Base-by-base conservation (phyloP, 257 asterid species). In the Jacaranda mimosifolia region DNA sequence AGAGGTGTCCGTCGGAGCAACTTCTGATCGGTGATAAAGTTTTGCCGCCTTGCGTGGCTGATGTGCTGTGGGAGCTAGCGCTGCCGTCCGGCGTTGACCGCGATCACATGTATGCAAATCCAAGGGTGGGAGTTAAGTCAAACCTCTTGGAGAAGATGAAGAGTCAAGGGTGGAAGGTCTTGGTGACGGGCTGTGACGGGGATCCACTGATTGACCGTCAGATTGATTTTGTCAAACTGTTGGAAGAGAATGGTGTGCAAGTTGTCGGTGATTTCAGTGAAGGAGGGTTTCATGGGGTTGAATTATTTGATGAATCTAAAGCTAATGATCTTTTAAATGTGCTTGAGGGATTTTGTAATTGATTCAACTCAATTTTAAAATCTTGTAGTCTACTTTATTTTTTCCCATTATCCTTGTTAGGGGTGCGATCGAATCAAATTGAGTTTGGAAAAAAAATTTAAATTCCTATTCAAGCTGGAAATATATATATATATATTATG, bases 221-320 rank as follows among this genome's bases (percentile, higher is more conserved):
- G 58, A 62, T 48, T 8, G 83, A 77, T 40, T 4, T 85, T 9
- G 68, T 4, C 14, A 74, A 77, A 4, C 13, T 49, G 66, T 63
- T 87, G 46, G 63, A 81, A 21, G 84, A 73, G 42, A 64, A 68
- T 14, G 85, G 84, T 0, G 65, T 87, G 36, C 4, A 40, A 6
- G 85, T 80, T n/a, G 48, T 74, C 8, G 84, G 72, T 1, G 36
- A 35, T 68, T 85, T 85, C 49, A 52, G 49, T 0, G 74, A 81
- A 11, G 86, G 84, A 42, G 85, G 89, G 38, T 58, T 0, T 38
- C 91, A 87, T 87, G 91, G 83, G 4, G 6, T 35, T 21, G 89
- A 79, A 53, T 9, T 70, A 3, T 21, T 45, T 64, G 85, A 85
- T 17, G 21, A 63, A 2, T 53, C 60, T 0, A n/a, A 55, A 55